Base-by-base conservation (phyloP, 2,329 filamentous ascomycete genomes). In the Fusarium chuoi region DNA sequence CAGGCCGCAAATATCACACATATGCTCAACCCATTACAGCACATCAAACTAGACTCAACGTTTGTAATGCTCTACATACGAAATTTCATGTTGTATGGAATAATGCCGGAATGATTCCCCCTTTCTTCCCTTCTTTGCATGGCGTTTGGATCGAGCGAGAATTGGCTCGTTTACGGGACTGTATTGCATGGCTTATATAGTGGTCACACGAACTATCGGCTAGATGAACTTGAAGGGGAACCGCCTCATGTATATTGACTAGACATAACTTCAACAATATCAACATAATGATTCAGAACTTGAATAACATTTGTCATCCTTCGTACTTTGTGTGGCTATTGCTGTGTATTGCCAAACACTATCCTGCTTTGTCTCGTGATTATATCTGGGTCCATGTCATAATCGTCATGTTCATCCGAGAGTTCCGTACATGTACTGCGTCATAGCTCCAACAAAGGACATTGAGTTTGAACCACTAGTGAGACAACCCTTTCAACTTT, bases 31-130 rank as follows among this genome's bases (percentile, higher is more conserved):
- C 26, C n/a, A 65, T 30, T 15, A 56, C 18, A 17, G 11, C 30
- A 28, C 36, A 24, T 10, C 24, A 39, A 33, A 38, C 22, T 17
- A 54, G 22, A 18, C 33, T 52, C 12, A 22, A 30, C 33, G 12
- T 33, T 30, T 35, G 41, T 44, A 18, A 44, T 55, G n/a, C 18
- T 36, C 24, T 14, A 38, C 44, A 48, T 39, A 49, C 20, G n/a
- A 68, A 36, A 41, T 18, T 30, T 49, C 24, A 61, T 55, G 41
- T 55, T 71, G 15, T 52, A 76, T 36, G 41, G 73, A 62, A 59
- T 54, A 65, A 65, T 39, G 58, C n/a, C 42, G 68, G 48, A 70
- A 75, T 65, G 71, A 74, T 73, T 73, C 48, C 63, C 71, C 59
- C 46, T 70, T 62, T 44, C 26, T 70, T 48, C 12, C 33, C 33